phyloP scores from a whole-genome alignment of 2,329 filamentous ascomycete genomes.

The Bipolaris cookei region DNA sequence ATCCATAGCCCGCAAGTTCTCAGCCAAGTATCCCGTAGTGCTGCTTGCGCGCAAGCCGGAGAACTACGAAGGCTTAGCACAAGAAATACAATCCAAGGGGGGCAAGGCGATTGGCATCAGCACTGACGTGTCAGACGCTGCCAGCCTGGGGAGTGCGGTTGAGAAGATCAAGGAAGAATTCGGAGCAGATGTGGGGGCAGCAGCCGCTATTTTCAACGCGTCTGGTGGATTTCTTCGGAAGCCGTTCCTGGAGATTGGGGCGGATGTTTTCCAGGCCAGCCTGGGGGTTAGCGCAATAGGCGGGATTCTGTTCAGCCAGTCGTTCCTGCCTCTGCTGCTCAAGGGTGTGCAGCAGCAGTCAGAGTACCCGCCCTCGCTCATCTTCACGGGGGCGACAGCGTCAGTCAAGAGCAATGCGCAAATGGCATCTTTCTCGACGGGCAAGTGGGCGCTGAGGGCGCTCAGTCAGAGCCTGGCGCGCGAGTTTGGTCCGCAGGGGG shows the following conservation, averaged over 20 bases:
- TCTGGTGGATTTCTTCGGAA: constrained; percentile 64
- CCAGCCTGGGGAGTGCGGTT: constrained; percentile 66
- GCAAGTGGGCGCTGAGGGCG: constrained; percentile 80
- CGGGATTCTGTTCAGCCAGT: constrained; percentile 78
- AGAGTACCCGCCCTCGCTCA: constrained; percentile 74
- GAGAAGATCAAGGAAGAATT: constrained; percentile 67
- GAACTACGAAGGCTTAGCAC: constrained; percentile 69
- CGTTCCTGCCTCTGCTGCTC: constrained; percentile 72
- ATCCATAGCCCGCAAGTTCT: constrained; percentile 65
- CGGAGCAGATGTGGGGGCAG: constrained; percentile 53
- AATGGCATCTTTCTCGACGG: constrained; percentile 74
- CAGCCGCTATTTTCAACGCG: constrained; percentile 75
- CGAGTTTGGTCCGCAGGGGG: constrained; percentile 83
- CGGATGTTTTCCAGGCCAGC: constrained; percentile 62
- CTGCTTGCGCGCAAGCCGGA: constrained; percentile 72
- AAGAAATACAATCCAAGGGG: constrained; percentile 70
- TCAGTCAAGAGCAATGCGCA: constrained; percentile 73
- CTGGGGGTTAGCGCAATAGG: constrained; percentile 61
- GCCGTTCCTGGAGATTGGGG: constrained; percentile 65
- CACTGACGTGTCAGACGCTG: constrained; percentile 66
- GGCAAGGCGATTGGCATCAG: constrained; percentile 74
- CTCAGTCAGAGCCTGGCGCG: constrained; percentile 76
- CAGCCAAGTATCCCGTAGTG: constrained; percentile 72
- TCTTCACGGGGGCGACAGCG: constrained; percentile 88
- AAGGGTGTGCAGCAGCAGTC: constrained; percentile 59